Percentiles rank a stretch among this genome's conserved stretches.
These are phyloP conservation scores for Plasmodium ovale DNA, from an alignment of 169 alveolate species.

Conservation along the genomic window DNA sequence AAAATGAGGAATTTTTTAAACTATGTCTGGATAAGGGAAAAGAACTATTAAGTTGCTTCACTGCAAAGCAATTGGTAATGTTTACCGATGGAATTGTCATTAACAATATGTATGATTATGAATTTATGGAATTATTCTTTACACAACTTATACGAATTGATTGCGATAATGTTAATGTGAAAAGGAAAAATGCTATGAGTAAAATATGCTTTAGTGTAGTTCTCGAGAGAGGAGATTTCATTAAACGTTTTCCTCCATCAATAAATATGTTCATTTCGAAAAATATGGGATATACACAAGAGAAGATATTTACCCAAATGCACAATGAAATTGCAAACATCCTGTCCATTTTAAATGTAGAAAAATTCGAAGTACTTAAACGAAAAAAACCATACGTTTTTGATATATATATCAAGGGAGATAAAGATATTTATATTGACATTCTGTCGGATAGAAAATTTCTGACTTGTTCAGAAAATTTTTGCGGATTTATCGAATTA, in stretches of 20 bases:
- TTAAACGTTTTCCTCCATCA: slow-evolving; percentile 37
- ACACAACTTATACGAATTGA: slow-evolving; percentile 29
- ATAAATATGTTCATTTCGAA: slow-evolving; percentile 16
- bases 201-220: slow-evolving; percentile 43
- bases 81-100: slow-evolving; percentile 36
- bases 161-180: background rate
- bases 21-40: slow-evolving; percentile 39
- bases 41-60: slow-evolving; percentile 33
- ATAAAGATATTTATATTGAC: slow-evolving; percentile 30
- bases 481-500: slow-evolving; percentile 42
- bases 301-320: background rate
- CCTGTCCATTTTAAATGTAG: slow-evolving; percentile 23
- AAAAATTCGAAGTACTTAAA: slow-evolving; percentile 43
- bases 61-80: slow-evolving; percentile 50
- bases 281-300: slow-evolving; percentile 26
- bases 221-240: slow-evolving; percentile 21
- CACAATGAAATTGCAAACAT: slow-evolving; percentile 49
- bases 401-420: slow-evolving; percentile 34
- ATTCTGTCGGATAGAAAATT: slow-evolving; percentile 13
- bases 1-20: slow-evolving; percentile 17
- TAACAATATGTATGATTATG: slow-evolving; percentile 41
- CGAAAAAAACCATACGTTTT: slow-evolving; percentile 47
- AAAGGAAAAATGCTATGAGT: slow-evolving; percentile 12
- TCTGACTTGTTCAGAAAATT: slow-evolving; percentile 1
- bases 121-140: slow-evolving; percentile 31